Percentiles rank a stretch among this genome's conserved stretches.
Conservation (phyloP, 2,329 filamentous ascomycete genomes). For the Dactylonectria estremocensis region DNA sequence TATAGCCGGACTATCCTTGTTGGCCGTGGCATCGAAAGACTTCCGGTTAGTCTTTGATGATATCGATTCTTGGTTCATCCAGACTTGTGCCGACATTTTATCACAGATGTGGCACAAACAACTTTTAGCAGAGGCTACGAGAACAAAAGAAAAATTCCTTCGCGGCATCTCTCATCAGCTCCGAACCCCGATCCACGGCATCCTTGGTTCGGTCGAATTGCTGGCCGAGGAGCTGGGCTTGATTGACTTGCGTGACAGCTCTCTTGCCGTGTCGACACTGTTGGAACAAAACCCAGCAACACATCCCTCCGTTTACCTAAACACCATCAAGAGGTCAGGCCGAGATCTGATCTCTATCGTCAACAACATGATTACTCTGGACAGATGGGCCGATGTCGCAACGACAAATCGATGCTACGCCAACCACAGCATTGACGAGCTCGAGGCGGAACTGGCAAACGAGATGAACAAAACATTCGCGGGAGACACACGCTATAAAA, state of each 20-base stretch:
- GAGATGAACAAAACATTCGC: constrained; percentile 17
- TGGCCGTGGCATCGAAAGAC: constrained; percentile 58
- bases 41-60: constrained; percentile 63
- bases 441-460: constrained; percentile 36
- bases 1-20: constrained; percentile 49
- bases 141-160: constrained; percentile 61
- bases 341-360: constrained; percentile 61
- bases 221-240: constrained; percentile 58
- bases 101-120: constrained; percentile 57
- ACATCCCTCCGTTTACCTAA: constrained; percentile 40
- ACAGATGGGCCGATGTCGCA: constrained; percentile 56
- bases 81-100: constrained; percentile 56
- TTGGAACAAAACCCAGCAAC: constrained; percentile 19
- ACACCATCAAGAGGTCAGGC: constrained; percentile 57
- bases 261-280: background rate
- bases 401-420: constrained; percentile 50
- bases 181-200: constrained; percentile 64
- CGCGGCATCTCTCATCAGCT: constrained; percentile 63
- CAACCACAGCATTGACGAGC: constrained; percentile 27
- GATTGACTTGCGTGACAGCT: constrained; percentile 24
- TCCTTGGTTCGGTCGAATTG: constrained; percentile 57
- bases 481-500: constrained; percentile 26
- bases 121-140: constrained; percentile 57
- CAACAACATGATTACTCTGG: constrained; percentile 61
- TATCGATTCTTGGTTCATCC: constrained; percentile 62